A percentile compares a stretch with the other conserved stretches of the same genome.
Conservation (phyloP, 768 basidiomycete genomes). For the Tricholoma hemisulphureum region DNA sequence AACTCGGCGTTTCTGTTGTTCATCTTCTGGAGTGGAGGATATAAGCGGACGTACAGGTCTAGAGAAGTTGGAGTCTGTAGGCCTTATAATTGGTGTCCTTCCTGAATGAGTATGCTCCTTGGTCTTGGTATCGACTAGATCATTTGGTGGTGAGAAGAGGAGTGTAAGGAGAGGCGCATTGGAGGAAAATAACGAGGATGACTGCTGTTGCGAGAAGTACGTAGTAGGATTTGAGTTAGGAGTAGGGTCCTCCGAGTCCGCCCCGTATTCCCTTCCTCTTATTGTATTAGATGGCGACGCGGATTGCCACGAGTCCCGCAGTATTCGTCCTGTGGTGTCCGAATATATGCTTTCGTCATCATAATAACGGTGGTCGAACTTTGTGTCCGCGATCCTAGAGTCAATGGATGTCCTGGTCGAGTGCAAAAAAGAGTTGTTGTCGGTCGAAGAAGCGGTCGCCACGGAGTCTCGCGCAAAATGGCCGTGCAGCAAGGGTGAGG, state of each 20-base stretch:
- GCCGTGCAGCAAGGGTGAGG: constrained; percentile 49
- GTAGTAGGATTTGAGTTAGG: constrained; percentile 4
- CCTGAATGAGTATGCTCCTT: constrained; percentile 15
- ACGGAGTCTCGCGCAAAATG: constrained; percentile 43
- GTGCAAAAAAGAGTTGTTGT: constrained; percentile 37
- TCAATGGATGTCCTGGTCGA: constrained; percentile 21
- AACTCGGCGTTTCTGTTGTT: constrained; percentile 47
- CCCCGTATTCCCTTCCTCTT: background rate
- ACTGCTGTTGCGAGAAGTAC: constrained; percentile 3
- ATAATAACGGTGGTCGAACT: constrained; percentile 31
- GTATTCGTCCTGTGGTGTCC: constrained; percentile 25
- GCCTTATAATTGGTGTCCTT: constrained; percentile 44
- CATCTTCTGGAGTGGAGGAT: constrained; percentile 34
- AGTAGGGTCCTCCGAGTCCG: background rate
- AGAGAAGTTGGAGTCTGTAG: constrained; percentile 60
- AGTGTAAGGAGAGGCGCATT: constrained; percentile 46
- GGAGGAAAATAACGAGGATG: constrained; percentile 10
- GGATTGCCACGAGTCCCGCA: constrained; percentile 44
- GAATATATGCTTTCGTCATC: constrained; percentile 47
- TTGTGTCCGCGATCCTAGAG: constrained; percentile 30
- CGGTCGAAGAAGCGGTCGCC: constrained; percentile 39
- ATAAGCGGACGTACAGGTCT: constrained; percentile 52
- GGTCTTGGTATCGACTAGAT: constrained; percentile 15
- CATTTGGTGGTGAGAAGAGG: constrained; percentile 48
- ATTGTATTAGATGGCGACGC: constrained; percentile 13